phyloP scores from a whole-genome alignment of 352 stramenopile species.

The Phytophthora lateralis region DNA sequence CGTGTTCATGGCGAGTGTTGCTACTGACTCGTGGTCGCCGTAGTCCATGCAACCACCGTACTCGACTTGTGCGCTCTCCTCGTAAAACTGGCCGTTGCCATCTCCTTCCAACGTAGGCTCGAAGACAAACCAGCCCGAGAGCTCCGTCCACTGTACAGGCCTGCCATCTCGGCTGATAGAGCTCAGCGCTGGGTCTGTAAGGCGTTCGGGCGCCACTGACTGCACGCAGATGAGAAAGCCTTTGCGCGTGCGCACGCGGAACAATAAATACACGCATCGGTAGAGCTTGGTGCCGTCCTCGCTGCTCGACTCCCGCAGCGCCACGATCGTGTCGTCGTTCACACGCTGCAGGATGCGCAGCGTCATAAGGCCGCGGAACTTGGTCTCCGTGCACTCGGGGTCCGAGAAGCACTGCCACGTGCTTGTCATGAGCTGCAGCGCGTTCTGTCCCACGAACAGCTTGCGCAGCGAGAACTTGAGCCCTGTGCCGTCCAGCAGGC shows the following conservation, averaged over 20 bases:
- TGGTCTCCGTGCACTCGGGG: conserved; percentile 53
- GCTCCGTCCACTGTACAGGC: conserved; percentile 70
- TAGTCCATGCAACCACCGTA: conserved; percentile 75
- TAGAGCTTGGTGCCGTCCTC: conserved; percentile 53
- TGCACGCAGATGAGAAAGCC: conserved; percentile 71
- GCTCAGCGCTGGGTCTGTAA: conserved; percentile 28
- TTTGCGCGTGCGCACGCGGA: conserved; percentile 66
- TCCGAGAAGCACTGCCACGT: conserved; percentile 82
- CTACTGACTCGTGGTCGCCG: conserved; percentile 50
- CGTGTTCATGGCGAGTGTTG: conserved; percentile 65
- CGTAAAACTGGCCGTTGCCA: conserved; percentile 23
- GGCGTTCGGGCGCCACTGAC: conserved; percentile 49
- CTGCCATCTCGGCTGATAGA: conserved; percentile 41
- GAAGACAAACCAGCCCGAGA: conserved; percentile 75
- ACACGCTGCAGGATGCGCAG: conserved; percentile 69
- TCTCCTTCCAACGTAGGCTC: conserved; percentile 37
- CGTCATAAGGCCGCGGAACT: conserved; percentile 69
- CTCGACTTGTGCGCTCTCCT: conserved; percentile 61
- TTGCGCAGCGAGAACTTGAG: conserved; percentile 79
- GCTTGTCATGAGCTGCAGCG: conserved; percentile 51
- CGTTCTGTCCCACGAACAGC: conserved; percentile 45
- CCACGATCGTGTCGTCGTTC: conserved; percentile 75
- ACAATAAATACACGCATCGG: conserved; percentile 73
- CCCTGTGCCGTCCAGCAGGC: conserved; percentile 50
- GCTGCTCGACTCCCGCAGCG: conserved; percentile 56